These are phyloP conservation scores for Cyclotella sp. DNA, from an alignment of 108 stramenopile genomes.

Conservation along the genomic window DNA sequence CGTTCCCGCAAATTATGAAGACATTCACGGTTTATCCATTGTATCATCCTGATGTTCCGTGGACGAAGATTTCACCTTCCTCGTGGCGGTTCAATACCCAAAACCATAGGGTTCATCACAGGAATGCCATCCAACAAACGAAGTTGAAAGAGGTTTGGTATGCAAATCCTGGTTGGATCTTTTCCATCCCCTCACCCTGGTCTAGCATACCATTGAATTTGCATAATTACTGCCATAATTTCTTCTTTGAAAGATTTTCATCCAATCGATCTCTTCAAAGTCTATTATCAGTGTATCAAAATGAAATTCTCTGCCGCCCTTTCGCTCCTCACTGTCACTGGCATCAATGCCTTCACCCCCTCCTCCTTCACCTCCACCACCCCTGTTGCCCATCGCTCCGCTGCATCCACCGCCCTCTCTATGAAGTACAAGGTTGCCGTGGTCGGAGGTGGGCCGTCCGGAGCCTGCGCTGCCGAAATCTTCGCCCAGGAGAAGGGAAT, in stretches of 20 bases:
- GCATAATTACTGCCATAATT: neutral
- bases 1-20: neutral
- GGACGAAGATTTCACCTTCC: neutral
- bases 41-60: neutral
- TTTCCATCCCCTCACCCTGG: neutral
- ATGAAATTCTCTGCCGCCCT: slow-evolving; percentile 72
- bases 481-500: slow-evolving; percentile 94
- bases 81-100: neutral
- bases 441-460: slow-evolving; percentile 96
- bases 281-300: neutral
- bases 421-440: slow-evolving; percentile 97
- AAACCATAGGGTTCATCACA: neutral
- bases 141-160: slow-evolving; percentile 1
- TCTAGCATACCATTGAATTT: neutral
- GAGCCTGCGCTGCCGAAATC: slow-evolving; percentile 97
- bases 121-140: neutral
- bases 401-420: slow-evolving; percentile 54
- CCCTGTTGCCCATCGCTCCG: slow-evolving; percentile 43
- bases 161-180: neutral
- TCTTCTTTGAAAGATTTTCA: neutral
- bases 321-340: slow-evolving; percentile 37
- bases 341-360: slow-evolving; percentile 58
- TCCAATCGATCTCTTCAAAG: neutral
- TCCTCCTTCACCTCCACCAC: slow-evolving; percentile 63
- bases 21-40: neutral